Conservation (phyloP, 306 rosid genomes). For the Vigna hirtella region DNA sequence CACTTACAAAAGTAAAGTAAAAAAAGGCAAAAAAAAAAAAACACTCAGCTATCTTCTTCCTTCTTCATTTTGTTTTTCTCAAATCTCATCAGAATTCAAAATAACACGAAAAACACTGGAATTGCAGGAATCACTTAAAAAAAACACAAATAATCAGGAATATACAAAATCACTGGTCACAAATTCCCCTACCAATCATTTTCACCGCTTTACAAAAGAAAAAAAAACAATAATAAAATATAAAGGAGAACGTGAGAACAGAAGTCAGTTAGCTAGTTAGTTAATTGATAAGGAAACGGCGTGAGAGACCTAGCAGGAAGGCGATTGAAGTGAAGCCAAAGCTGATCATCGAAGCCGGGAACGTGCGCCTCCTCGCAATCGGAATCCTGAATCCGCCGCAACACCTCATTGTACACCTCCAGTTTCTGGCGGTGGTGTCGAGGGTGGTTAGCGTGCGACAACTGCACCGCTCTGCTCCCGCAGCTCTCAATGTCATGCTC, state of each 20-base stretch:
- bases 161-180: not conserved
- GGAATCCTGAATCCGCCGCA: conserved; percentile 75
- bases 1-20: conserved; percentile 50
- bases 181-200: conserved; percentile 32
- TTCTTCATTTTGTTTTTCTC: not conserved
- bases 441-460: conserved; percentile 61
- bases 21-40: conserved; percentile 26
- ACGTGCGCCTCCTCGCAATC: conserved; percentile 71
- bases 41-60: conserved; percentile 31
- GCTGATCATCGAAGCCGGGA: conserved; percentile 93
- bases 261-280: conserved; percentile 15
- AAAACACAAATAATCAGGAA: not conserved
- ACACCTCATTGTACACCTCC: conserved; percentile 89
- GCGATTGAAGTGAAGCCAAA: conserved; percentile 96
- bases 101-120: conserved; percentile 21
- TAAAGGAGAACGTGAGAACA: not conserved
- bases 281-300: conserved; percentile 8
- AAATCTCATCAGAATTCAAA: conserved; percentile 29
- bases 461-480: conserved; percentile 73
- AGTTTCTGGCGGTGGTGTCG: conserved; percentile 78
- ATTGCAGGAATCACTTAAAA: not conserved
- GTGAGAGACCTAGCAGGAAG: conserved; percentile 80
- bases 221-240: not conserved
- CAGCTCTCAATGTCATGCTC: conserved; percentile 93
- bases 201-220: not conserved